A percentile compares a stretch with the other conserved stretches of the same genome.
phyloP scores from a whole-genome alignment of 306 rosid genomes.

The Delonix regia region DNA sequence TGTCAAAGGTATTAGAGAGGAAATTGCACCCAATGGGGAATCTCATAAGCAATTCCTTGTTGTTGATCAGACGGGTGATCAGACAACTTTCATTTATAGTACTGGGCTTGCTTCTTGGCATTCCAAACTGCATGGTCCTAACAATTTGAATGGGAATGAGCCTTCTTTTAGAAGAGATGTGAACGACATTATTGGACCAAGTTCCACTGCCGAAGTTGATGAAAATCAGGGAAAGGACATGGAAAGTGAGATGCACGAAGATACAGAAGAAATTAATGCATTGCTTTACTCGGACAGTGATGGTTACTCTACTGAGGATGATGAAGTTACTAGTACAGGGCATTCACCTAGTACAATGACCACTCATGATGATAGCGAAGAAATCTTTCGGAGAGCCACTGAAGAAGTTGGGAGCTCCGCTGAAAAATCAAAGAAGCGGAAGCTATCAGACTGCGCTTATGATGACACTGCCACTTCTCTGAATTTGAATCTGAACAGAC shows the following conservation, averaged over 20 bases:
- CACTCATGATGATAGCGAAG: slow-evolving; percentile 49
- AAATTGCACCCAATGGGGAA: slow-evolving; percentile 35
- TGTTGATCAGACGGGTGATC: slow-evolving; percentile 71
- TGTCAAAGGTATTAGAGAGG: slow-evolving; percentile 39
- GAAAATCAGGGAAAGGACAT: slow-evolving; percentile 49
- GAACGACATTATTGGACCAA: slow-evolving; percentile 45
- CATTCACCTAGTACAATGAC: slow-evolving; percentile 87
- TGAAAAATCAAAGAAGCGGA: slow-evolving; percentile 65
- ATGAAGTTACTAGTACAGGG: slow-evolving; percentile 97
- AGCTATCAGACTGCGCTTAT: slow-evolving; percentile 45
- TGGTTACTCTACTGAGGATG: slow-evolving; percentile 61
- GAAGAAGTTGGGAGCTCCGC: slow-evolving; percentile 73
- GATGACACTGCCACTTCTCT: slow-evolving; percentile 61
- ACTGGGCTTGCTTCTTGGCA: slow-evolving; percentile 63
- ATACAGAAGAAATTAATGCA: slow-evolving; percentile 90
- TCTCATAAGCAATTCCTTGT: slow-evolving; percentile 67
- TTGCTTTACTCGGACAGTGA: slow-evolving; percentile 86
- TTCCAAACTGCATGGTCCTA: slow-evolving; percentile 36
- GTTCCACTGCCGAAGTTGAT: slow-evolving; percentile 47
- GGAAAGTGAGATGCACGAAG: slow-evolving; percentile 90
- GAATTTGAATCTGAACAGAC: slow-evolving; percentile 42
- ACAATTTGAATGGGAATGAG: slow-evolving; percentile 41
- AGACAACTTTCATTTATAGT: slow-evolving; percentile 64
- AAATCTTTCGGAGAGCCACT: slow-evolving; percentile 7
- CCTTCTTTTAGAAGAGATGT: slow-evolving; percentile 37